Conservation (phyloP, 1,284 basidiomycete species). For the Ustilago loliicola region DNA sequence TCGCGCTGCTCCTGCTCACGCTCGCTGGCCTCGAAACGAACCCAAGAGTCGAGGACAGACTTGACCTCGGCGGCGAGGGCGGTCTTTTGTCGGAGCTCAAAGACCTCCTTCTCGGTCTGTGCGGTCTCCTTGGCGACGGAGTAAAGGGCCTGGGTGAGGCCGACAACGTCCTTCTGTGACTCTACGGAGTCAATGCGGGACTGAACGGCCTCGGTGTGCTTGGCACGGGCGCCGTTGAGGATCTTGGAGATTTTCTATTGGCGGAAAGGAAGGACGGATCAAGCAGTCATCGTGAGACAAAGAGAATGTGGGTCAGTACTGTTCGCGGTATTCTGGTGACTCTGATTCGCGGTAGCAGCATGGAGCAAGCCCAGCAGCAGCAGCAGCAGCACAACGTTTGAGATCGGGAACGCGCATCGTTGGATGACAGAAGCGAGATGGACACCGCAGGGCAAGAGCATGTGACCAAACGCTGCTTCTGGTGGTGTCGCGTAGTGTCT, state of each 20-base stretch:
- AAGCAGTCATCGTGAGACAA: background rate
- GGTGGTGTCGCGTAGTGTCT: no score
- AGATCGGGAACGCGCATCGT: background rate
- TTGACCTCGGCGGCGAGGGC: conserved; percentile 90
- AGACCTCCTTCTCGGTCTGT: conserved; percentile 87
- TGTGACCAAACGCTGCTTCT: no score
- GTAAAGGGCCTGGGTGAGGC: conserved; percentile 90
- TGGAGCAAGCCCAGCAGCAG: background rate
- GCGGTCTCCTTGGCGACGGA: conserved; percentile 96
- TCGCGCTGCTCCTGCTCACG: conserved; percentile 96
- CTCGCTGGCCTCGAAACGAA: conserved; percentile 94
- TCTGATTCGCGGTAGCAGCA: background rate
- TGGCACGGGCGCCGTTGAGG: conserved; percentile 84
- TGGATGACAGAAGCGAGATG: no score
- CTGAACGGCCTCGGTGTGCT: conserved; percentile 94
- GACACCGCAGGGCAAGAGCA: no score
- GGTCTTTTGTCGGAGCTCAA: conserved; percentile 90
- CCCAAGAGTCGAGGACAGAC: conserved; percentile 96
- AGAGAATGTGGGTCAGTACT: background rate
- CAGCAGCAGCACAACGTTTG: background rate
- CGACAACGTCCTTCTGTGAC: conserved; percentile 93
- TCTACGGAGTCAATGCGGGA: conserved; percentile 90
- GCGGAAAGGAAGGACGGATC: no score
- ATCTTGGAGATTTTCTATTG: conserved; percentile 80
- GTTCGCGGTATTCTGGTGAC: background rate